Evolutionary conservation across 2,329 filamentous ascomycete genomes (phyloP).

Genomic region (Neofusicoccum parvum): DNA sequence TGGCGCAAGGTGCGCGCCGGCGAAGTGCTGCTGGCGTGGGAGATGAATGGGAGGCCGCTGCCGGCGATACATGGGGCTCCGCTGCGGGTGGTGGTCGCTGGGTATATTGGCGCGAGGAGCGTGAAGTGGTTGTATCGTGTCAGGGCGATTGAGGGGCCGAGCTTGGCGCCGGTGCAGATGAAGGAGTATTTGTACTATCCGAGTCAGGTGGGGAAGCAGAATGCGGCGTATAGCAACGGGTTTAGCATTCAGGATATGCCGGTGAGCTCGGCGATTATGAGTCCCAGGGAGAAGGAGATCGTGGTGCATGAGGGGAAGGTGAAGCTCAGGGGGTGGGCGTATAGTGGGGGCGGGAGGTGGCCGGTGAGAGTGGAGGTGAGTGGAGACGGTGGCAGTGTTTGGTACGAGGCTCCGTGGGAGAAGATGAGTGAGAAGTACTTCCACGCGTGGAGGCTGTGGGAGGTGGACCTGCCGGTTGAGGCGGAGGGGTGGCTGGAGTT

Average conservation of each 20-base stretch:
- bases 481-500: constrained; percentile 52
- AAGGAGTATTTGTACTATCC: constrained; percentile 71
- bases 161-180: constrained; percentile 63
- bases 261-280: constrained; percentile 67
- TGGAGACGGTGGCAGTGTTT: constrained; percentile 63
- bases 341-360: constrained; percentile 47
- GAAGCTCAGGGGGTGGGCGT: constrained; percentile 52
- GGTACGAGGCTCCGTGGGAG: constrained; percentile 64
- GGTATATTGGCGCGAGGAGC: constrained; percentile 67
- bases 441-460: constrained; percentile 67
- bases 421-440: constrained; percentile 65
- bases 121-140: constrained; percentile 67
- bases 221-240: constrained; percentile 59
- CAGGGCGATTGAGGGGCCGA: constrained; percentile 61
- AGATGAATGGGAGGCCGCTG: constrained; percentile 69
- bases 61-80: constrained; percentile 69
- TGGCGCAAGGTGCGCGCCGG: constrained; percentile 68
- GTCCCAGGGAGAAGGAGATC: constrained; percentile 61
- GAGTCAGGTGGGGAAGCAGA: constrained; percentile 69
- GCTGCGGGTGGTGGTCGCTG: constrained; percentile 63
- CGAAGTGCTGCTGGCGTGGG: constrained; percentile 69
- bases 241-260: constrained; percentile 75
- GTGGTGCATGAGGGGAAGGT: constrained; percentile 64
- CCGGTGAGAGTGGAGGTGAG: constrained; percentile 65
- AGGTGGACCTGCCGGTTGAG: constrained; percentile 61